Evolutionary conservation across 805 yeast genomes (phyloP).

Genomic region (Ogataea zsoltii): DNA sequence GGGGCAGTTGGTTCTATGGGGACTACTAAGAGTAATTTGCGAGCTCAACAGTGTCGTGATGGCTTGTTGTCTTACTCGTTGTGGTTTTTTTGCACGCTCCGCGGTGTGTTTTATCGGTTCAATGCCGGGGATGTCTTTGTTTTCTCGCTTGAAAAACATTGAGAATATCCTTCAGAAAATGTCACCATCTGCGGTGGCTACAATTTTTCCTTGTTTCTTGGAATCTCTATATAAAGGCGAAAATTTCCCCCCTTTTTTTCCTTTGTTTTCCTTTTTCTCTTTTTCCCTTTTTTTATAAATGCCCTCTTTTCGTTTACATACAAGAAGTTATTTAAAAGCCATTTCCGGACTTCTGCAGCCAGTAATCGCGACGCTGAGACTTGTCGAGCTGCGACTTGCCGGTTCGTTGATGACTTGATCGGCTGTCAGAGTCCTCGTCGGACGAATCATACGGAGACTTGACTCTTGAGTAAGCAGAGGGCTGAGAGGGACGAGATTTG

Average conservation of each 20-base stretch:
- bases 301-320: neutral
- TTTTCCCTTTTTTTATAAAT: neutral
- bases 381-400: conserved; percentile 7
- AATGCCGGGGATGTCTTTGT: too few species aligned
- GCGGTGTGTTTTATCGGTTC: too few species aligned
- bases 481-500: neutral
- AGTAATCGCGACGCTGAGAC: conserved; percentile 33
- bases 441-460: conserved; percentile 15
- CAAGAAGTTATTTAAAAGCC: conserved; percentile 11
- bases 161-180: too few species aligned
- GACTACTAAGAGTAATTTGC: too few species aligned
- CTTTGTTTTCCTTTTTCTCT: neutral
- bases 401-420: neutral
- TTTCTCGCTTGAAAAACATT: too few species aligned
- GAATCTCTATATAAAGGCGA: too few species aligned
- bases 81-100: too few species aligned
- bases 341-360: conserved; percentile 39
- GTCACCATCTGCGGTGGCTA: too few species aligned
- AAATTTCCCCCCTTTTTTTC: neutral
- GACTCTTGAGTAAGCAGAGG: conserved; percentile 22
- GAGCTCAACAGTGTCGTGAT: too few species aligned
- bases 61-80: too few species aligned
- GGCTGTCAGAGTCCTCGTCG: conserved; percentile 4
- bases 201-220: neutral
- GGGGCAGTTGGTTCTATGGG: too few species aligned